These are phyloP conservation scores for Aureobasidium sp. DNA, from an alignment of 2,329 filamentous ascomycete species.

Conservation along the genomic window DNA sequence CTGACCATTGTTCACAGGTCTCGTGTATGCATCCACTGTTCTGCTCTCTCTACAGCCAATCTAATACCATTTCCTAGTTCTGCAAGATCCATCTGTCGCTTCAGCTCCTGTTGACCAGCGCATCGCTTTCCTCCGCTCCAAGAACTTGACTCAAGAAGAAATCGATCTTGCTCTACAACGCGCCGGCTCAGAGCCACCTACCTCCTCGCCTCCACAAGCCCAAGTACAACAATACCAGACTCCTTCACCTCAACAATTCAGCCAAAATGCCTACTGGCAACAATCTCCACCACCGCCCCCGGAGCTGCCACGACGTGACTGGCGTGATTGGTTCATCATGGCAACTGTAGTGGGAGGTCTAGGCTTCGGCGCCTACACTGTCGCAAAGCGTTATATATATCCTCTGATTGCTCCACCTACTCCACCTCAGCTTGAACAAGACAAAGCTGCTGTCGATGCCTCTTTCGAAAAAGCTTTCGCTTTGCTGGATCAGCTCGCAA, in stretches of 20 bases:
- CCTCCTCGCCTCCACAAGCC: conserved; percentile 41
- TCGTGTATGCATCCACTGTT: conserved; percentile 36
- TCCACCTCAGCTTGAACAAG: conserved; percentile 84
- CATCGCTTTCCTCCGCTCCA: conserved; percentile 86
- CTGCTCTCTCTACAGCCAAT: background rate
- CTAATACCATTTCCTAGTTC: conserved; percentile 49
- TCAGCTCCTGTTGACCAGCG: conserved; percentile 87
- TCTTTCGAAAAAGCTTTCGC: conserved; percentile 89
- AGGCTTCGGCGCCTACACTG: conserved; percentile 77
- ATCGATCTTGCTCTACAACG: conserved; percentile 77
- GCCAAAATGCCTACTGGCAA: conserved; percentile 46
- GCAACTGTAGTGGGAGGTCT: conserved; percentile 88
- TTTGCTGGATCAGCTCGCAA: conserved; percentile 82
- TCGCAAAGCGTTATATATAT: conserved; percentile 88
- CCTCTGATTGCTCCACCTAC: conserved; percentile 91
- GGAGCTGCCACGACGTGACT: conserved; percentile 71
- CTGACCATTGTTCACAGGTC: conserved; percentile 36
- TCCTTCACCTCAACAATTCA: conserved; percentile 35
- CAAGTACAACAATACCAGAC: conserved; percentile 22
- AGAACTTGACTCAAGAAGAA: conserved; percentile 95
- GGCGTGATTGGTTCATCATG: conserved; percentile 99
- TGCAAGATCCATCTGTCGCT: conserved; percentile 88
- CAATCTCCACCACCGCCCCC: conserved; percentile 48
- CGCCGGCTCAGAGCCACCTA: conserved; percentile 51
- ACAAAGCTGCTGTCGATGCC: conserved; percentile 87